Evolutionary conservation across 257 asterid species (phyloP), one percentile per base, ranked within the genome.

Genomic region (Rubia yunnanensis): DNA sequence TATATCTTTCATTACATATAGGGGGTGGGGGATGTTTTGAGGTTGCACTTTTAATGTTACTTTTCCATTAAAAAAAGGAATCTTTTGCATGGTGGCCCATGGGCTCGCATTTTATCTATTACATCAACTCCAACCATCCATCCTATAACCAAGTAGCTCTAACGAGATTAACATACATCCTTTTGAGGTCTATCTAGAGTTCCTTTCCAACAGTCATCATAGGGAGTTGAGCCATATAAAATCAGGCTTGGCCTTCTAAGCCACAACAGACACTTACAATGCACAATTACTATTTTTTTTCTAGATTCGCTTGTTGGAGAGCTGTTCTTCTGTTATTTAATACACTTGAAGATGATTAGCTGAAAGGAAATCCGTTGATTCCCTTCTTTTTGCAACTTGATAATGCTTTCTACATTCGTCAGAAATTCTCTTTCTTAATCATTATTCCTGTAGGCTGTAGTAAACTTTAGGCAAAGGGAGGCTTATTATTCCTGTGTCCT

Each of bases 401-500:
- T 55, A 31, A 5, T 26, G 61, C 20, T 55, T 26, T 55, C 34
- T 55, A 27, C 10, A 55, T 17, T 55, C 35, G 22, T 55, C 7
- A 26, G 4, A 4, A 10, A 11, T 27, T 57, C 23, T 57, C 22
- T 57, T 57, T 23, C 23, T 13, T 57, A 57, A 15, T 57, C 7
- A 1, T 49, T 18, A 0, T 5, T 10, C 55, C 36, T 32, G 36
- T 32, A 32, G 36, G 44, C 44, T 36, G 44, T 36, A 36, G 44
- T 36, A 3, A 27, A 32, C 54, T 38, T 20, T 28, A 23, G 46
- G 46, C 3, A 15, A 60, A 32, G 46, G 27, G 23, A 11, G 5
- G 55, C 41, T 26, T 34, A 50, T 52, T 53, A 26, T 44, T 27
- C 62, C 61, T 65, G 31, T 57, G 49, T 60, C 68, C 24, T 34